phyloP scores from a whole-genome alignment of 768 basidiomycete species.

The Lentinula raphanica region DNA sequence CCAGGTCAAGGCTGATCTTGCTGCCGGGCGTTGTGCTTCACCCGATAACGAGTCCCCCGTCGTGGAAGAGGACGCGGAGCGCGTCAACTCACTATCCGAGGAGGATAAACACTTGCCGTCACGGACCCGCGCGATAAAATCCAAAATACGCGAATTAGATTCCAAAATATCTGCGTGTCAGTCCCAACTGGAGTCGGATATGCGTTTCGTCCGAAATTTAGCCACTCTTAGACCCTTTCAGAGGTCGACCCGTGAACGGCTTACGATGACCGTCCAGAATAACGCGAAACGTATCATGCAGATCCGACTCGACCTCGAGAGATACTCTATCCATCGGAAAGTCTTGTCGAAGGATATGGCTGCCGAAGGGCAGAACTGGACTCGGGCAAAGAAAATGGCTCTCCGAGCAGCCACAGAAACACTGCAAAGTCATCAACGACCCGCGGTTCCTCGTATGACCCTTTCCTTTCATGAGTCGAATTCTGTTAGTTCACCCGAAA shows the following conservation, averaged over 20 bases:
- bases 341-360: slow-evolving; percentile 73
- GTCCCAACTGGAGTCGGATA: slow-evolving; percentile 56
- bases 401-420: slow-evolving; percentile 67
- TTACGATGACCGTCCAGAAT: slow-evolving; percentile 54
- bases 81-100: background rate
- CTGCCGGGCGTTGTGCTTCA: slow-evolving; percentile 39
- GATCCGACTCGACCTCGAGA: slow-evolving; percentile 68
- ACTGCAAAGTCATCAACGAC: slow-evolving; percentile 40
- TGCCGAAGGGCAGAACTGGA: slow-evolving; percentile 64
- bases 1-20: slow-evolving; percentile 80
- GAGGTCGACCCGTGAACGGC: slow-evolving; percentile 72
- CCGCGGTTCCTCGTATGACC: slow-evolving; percentile 30
- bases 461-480: slow-evolving; percentile 27
- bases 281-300: slow-evolving; percentile 62
- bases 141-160: slow-evolving; percentile 64
- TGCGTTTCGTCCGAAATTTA: slow-evolving; percentile 76
- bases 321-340: slow-evolving; percentile 68
- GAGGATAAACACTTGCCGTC: slow-evolving; percentile 33
- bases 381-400: slow-evolving; percentile 62
- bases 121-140: slow-evolving; percentile 52
- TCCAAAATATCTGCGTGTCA: slow-evolving; percentile 47
- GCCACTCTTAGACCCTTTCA: slow-evolving; percentile 86
- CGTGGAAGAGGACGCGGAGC: background rate
- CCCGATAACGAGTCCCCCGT: slow-evolving; percentile 16
- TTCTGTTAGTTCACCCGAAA: slow-evolving; percentile 9